Evolutionary conservation across 1,284 basidiomycete genomes (phyloP).

Genomic region (Golubevia pallescens): DNA sequence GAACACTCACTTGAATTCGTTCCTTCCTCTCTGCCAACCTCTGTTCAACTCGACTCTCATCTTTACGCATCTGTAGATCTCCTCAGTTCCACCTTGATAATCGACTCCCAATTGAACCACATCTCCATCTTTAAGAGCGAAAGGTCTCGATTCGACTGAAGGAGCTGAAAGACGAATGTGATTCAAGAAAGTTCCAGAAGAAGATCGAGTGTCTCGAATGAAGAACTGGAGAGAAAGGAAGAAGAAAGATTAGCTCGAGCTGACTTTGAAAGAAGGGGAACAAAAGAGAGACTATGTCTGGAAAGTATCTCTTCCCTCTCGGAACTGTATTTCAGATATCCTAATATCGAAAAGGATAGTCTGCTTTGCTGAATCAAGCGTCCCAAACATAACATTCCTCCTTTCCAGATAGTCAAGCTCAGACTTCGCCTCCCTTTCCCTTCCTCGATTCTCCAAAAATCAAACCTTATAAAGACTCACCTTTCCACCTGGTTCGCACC

Average conservation of each 20-base stretch:
- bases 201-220: constrained; percentile 88
- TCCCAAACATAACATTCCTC: too few relatives aligned
- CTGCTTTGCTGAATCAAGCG: too few relatives aligned
- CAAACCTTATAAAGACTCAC: constrained; percentile 49
- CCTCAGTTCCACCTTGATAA: constrained; percentile 95
- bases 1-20: constrained; percentile 87
- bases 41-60: constrained; percentile 84
- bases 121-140: constrained; percentile 88
- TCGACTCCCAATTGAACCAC: constrained; percentile 95
- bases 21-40: constrained; percentile 83
- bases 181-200: constrained; percentile 93
- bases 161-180: constrained; percentile 87
- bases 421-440: too few relatives aligned
- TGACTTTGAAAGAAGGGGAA: too few relatives aligned
- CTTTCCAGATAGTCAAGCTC: too few relatives aligned
- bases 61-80: constrained; percentile 97
- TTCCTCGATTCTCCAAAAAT: background rate
- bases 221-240: constrained; percentile 71
- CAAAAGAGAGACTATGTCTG: too few relatives aligned
- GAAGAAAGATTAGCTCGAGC: too few relatives aligned
- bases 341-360: too few relatives aligned
- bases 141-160: constrained; percentile 76
- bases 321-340: too few relatives aligned
- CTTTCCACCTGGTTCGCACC: constrained; percentile 72
- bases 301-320: too few relatives aligned